Conservation (phyloP, 805 yeast species). For the Candida tallmaniae region DNA sequence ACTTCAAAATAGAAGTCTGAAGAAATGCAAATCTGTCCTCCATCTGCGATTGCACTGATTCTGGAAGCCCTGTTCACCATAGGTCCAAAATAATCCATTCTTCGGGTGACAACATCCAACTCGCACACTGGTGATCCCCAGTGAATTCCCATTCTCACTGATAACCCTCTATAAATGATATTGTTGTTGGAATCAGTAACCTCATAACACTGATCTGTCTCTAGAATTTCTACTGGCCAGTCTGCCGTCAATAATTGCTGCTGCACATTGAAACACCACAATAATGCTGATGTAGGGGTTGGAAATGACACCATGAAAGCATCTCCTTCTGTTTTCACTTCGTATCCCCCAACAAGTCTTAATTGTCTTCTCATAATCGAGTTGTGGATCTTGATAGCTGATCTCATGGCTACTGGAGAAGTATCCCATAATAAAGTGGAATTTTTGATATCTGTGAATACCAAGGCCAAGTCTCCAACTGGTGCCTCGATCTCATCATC, state of each 20-base stretch:
- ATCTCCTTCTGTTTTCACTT: conserved; percentile 98
- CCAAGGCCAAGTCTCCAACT: conserved; percentile 89
- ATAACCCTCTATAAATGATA: conserved; percentile 76
- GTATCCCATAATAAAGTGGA: conserved; percentile 93
- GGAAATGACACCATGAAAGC: conserved; percentile 98
- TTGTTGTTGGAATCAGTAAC: conserved; percentile 59
- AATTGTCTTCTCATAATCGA: conserved; percentile 90
- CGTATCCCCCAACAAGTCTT: conserved; percentile 93
- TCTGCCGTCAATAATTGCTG: conserved; percentile 74
- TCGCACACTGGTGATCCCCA: conserved; percentile 99
- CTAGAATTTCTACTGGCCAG: conserved; percentile 93
- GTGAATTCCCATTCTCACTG: conserved; percentile 97
- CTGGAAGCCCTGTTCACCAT: conserved; percentile 96
- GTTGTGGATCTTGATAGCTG: conserved; percentile 93
- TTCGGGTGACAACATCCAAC: conserved; percentile 85
- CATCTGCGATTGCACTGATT: conserved; percentile 92
- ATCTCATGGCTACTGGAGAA: conserved; percentile 89
- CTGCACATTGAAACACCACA: conserved; percentile 95
- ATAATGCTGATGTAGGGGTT: conserved; percentile 79
- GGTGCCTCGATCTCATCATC: conserved; percentile 95
- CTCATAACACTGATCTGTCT: conserved; percentile 79
- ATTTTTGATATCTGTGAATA: conserved; percentile 94
- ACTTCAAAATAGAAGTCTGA: conserved; percentile 76
- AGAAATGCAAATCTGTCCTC: conserved; percentile 93
- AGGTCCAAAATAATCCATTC: conserved; percentile 99